Percentiles rank a stretch among this genome's conserved stretches.
phyloP scores from a whole-genome alignment of 192 early-diverging fungal species.

The Allomyces arbusculus region DNA sequence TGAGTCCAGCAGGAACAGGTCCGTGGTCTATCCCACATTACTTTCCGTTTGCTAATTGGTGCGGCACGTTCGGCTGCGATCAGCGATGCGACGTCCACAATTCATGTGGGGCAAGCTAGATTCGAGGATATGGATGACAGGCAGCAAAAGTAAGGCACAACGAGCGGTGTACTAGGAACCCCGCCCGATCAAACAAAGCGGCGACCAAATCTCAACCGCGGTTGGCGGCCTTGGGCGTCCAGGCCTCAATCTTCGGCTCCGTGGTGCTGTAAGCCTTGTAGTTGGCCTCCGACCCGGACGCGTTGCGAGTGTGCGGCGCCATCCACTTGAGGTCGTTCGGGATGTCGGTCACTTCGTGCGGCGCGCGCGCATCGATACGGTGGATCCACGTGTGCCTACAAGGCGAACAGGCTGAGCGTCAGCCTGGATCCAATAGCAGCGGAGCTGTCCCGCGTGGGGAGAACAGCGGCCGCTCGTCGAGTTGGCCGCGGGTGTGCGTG shows the following conservation, averaged over 20 bases:
- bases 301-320: slow-evolving; percentile 8
- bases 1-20: too few species aligned
- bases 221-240: slow-evolving; percentile 25
- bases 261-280: slow-evolving; percentile 40
- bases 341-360: slow-evolving; percentile 10
- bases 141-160: too few species aligned
- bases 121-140: too few species aligned
- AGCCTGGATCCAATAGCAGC: slow-evolving; percentile 19
- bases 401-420: slow-evolving; percentile 12
- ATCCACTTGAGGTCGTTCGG: slow-evolving; percentile 9
- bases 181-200: neutral
- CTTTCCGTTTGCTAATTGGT: too few species aligned
- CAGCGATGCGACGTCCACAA: too few species aligned
- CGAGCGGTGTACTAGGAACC: too few species aligned
- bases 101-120: too few species aligned
- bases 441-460: slow-evolving; percentile 13
- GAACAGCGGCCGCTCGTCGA: neutral
- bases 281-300: slow-evolving; percentile 15
- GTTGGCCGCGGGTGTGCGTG: neutral
- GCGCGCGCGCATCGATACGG: slow-evolving; percentile 15
- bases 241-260: slow-evolving; percentile 25
- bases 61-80: too few species aligned
- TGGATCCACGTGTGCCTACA: slow-evolving; percentile 18
- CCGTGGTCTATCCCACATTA: too few species aligned
- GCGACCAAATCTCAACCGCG: slow-evolving; percentile 9